A percentile compares a stretch with the other conserved stretches of the same genome.
Conservation (phyloP, 345 rosid species). For the Heritiera fomes region DNA sequence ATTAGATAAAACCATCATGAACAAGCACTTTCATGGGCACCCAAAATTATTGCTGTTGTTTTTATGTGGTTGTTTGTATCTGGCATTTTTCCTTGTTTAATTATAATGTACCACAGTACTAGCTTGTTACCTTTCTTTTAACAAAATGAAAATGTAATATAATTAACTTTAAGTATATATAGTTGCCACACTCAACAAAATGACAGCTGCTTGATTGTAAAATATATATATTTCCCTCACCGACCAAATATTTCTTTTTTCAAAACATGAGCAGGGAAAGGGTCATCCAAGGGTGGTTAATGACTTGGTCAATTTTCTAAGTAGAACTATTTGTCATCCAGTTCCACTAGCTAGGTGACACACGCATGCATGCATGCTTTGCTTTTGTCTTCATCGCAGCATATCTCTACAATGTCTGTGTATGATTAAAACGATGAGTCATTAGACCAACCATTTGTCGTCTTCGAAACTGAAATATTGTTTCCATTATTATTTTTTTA, state of each 20-base stretch:
- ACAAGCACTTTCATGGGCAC: constrained; percentile 1
- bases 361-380: no score
- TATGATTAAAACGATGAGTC: neutral
- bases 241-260: no score
- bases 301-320: neutral
- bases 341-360: neutral
- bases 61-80: neutral
- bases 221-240: no score
- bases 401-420: neutral
- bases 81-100: neutral
- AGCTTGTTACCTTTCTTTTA: no score
- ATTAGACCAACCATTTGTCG: neutral
- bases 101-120: neutral
- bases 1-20: neutral
- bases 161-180: no score
- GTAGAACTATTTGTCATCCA: neutral
- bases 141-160: no score
- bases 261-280: neutral
- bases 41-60: constrained; percentile 10
- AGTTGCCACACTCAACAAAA: constrained; percentile 8
- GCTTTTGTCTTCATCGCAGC: neutral
- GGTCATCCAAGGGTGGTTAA: neutral
- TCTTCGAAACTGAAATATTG: neutral
- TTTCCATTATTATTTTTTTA: no score
- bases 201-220: neutral